Percentiles rank a stretch among this genome's conserved stretches.
Conservation (phyloP, 106 monocot genomes). For the Platanthera guangdongensis region DNA sequence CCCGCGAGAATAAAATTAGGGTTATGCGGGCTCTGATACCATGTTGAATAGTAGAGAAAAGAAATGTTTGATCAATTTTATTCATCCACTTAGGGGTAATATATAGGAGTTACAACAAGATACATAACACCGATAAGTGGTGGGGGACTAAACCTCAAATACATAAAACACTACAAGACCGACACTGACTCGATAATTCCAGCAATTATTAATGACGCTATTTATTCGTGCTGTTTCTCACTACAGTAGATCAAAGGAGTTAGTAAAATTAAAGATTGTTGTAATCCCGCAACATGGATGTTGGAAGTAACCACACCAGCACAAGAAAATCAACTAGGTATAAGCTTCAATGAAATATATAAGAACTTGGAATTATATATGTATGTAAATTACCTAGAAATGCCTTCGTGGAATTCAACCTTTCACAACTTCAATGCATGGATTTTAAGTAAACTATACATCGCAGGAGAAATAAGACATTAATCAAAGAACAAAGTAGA, state of each 20-base stretch:
- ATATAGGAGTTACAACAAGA: too few species aligned
- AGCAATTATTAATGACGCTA: too few species aligned
- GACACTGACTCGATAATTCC: too few species aligned
- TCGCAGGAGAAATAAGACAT: constrained; percentile 25
- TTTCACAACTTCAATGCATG: background rate
- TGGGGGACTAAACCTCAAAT: too few species aligned
- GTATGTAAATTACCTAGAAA: background rate
- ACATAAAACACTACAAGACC: too few species aligned
- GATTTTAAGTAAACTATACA: background rate
- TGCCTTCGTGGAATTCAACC: background rate
- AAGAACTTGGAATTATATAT: constrained; percentile 10
- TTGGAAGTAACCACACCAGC: constrained; percentile 5
- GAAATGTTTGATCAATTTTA: too few species aligned
- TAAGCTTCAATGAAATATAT: constrained; percentile 3
- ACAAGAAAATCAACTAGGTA: constrained; percentile 6
- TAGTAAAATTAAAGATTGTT: constrained; percentile 7
- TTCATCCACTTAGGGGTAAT: too few species aligned
- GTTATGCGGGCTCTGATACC: too few species aligned
- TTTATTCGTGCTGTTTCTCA: background rate
- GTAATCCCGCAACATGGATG: constrained; percentile 14
- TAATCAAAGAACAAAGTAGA: constrained; percentile 13
- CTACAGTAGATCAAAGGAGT: constrained; percentile 5
- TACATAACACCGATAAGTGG: too few species aligned
- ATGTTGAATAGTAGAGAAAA: too few species aligned
- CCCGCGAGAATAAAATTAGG: too few species aligned